A percentile compares a stretch with the other conserved stretches of the same genome.
Evolutionary conservation across 2,329 filamentous ascomycete genomes (phyloP).

Genomic region (Arthrobotrys musiformis): DNA sequence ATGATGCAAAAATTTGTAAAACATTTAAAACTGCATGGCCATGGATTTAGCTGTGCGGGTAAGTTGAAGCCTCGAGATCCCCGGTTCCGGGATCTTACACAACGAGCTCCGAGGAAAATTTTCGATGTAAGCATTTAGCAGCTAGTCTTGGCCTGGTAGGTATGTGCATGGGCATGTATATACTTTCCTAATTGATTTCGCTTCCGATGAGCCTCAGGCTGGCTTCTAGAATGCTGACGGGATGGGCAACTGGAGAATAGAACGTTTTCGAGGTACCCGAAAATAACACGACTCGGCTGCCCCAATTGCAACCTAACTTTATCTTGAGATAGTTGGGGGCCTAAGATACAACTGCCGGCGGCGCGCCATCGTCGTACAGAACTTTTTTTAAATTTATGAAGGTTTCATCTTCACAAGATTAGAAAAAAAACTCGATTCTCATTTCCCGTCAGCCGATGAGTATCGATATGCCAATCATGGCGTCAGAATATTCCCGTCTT

Average conservation of each 20-base stretch:
- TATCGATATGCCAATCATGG: slow-evolving; percentile 1
- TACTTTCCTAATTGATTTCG: background rate
- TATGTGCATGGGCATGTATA: too few species aligned
- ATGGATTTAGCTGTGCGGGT: background rate
- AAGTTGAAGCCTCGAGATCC: slow-evolving; percentile 3
- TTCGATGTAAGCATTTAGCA: background rate
- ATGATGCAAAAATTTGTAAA: background rate
- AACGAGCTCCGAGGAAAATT: background rate
- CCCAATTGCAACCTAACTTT: background rate
- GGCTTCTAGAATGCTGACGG: slow-evolving; percentile 5
- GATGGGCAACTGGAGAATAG: background rate
- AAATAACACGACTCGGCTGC: background rate
- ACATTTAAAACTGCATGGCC: too few species aligned
- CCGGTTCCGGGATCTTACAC: background rate
- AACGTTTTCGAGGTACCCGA: slow-evolving; percentile 8
- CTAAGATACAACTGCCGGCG: slow-evolving; percentile 7
- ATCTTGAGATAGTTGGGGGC: background rate
- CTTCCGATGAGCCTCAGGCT: background rate
- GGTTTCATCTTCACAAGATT: slow-evolving; percentile 2
- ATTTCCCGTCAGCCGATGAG: background rate
- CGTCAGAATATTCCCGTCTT: slow-evolving; percentile 6
- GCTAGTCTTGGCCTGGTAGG: background rate
- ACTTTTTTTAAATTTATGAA: background rate
- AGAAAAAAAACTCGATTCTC: background rate
- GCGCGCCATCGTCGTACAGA: slow-evolving; percentile 13